Base-by-base conservation (phyloP, 1,139 yeast genomes). In the Geotrichum bryndzae region DNA sequence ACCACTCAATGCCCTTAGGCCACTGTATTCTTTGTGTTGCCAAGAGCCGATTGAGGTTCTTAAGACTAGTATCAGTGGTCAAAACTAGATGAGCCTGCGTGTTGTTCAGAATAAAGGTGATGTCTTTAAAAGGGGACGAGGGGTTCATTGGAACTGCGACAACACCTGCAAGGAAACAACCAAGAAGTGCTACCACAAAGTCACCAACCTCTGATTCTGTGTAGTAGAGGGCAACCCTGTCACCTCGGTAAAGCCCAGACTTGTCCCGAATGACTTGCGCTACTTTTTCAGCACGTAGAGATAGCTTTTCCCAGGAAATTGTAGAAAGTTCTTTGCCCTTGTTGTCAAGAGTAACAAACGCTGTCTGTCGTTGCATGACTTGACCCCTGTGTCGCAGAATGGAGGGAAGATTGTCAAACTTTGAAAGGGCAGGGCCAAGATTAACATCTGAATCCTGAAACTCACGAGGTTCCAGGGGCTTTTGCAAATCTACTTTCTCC, bases 91-190 rank as follows among this genome's bases (percentile, higher is more conserved):
- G 91, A 0, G 96, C 81, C 64, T 87, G 89, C 0, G 98, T 90
- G 56, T 83, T 80, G 58, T 82, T 82, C 71, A 94, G 82, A 52
- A 92, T 88, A 64, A 84, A 86, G 25, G 85, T 79, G 59, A 90
- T 85, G 67, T 90, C 96, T 29, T 84, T 81, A 53, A 87, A 84
- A 15, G 84, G 80, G 1, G 76, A 71, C 60, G 88, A 88, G 59
- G 91, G 87, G 60, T 89, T 88, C 54, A 91, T 84, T 0, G 99
- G 99, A 11, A 95, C 95, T 0, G 98, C 98, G 1, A 95, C 92
- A 51, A 90, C 89, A 0, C 96, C 97, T 0, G 97, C 96, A 66
- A 94, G 78, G 69, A 94, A 90, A 72, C 98, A 92, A 2, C 97
- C 99, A 71, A 90, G 82, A 22, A 95, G 74, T 0, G 98, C 96